Conservation (phyloP, 139 green algal genomes). For the Zygnema cylindricum region DNA sequence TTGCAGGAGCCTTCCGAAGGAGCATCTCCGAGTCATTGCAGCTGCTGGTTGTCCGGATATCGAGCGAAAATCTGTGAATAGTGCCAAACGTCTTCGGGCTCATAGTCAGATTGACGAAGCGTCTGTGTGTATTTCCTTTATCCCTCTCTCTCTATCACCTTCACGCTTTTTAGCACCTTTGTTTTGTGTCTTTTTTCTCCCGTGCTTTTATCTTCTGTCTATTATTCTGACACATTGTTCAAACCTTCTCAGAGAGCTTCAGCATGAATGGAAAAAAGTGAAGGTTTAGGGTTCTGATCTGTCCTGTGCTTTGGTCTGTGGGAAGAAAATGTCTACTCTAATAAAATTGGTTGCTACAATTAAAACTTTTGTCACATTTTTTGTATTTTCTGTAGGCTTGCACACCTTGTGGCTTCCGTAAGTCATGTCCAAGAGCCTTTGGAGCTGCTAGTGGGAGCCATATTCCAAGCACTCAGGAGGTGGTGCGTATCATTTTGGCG, state of each 20-base stretch:
- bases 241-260: too few relatives aligned
- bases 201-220: too few relatives aligned
- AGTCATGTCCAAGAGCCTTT: background rate
- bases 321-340: too few relatives aligned
- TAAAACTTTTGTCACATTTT: too few relatives aligned
- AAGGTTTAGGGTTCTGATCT: too few relatives aligned
- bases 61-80: constrained; percentile 8
- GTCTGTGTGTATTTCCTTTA: background rate
- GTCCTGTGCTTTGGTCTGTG: too few relatives aligned
- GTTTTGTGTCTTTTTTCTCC: too few relatives aligned
- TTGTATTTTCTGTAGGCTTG: background rate
- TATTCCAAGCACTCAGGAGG: background rate
- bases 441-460: background rate
- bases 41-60: constrained; percentile 2
- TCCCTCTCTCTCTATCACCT: background rate
- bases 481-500: background rate
- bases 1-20: background rate
- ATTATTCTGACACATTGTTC: too few relatives aligned
- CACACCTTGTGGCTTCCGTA: background rate
- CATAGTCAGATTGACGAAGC: background rate
- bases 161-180: too few relatives aligned
- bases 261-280: too few relatives aligned
- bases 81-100: background rate
- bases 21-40: constrained; percentile 5
- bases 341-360: too few relatives aligned